phyloP scores from a whole-genome alignment of 2,329 filamentous ascomycete genomes.

The Rutstroemia sp. region DNA sequence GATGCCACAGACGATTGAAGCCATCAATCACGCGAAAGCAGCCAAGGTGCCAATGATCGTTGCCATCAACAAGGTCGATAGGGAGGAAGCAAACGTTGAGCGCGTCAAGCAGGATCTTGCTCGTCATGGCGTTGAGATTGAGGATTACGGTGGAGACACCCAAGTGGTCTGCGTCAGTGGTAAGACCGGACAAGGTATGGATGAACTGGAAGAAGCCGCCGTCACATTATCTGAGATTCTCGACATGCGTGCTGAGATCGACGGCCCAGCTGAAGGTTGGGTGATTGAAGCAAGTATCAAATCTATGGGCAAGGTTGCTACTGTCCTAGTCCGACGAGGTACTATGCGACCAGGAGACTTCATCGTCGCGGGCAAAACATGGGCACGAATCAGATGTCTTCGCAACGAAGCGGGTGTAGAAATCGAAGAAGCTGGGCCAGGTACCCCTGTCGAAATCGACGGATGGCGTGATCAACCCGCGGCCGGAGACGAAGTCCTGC shows the following conservation, averaged over 20 bases:
- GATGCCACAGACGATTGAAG: conserved; percentile 94
- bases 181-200: conserved; percentile 88
- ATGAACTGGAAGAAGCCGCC: conserved; percentile 84
- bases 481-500: conserved; percentile 81
- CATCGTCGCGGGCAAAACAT: conserved; percentile 81
- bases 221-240: conserved; percentile 81
- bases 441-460: conserved; percentile 84
- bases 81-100: conserved; percentile 71
- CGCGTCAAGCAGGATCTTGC: conserved; percentile 84
- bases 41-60: conserved; percentile 94
- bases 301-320: conserved; percentile 75
- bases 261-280: conserved; percentile 83
- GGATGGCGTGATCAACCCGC: conserved; percentile 87
- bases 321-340: conserved; percentile 79
- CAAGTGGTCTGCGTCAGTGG: conserved; percentile 89
- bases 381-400: conserved; percentile 77
- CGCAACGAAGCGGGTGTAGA: conserved; percentile 76
- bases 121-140: conserved; percentile 77
- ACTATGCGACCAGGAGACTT: conserved; percentile 75
- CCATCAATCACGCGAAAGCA: conserved; percentile 82
- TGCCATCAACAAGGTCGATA: conserved; percentile 96
- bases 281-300: conserved; percentile 88
- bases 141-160: conserved; percentile 91
- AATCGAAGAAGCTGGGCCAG: conserved; percentile 69
- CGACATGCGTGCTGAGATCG: conserved; percentile 74